Evolutionary conservation across 2,329 filamentous ascomycete genomes (phyloP), one percentile per base, ranked within the genome.

Genomic region (Venturia effusa): DNA sequence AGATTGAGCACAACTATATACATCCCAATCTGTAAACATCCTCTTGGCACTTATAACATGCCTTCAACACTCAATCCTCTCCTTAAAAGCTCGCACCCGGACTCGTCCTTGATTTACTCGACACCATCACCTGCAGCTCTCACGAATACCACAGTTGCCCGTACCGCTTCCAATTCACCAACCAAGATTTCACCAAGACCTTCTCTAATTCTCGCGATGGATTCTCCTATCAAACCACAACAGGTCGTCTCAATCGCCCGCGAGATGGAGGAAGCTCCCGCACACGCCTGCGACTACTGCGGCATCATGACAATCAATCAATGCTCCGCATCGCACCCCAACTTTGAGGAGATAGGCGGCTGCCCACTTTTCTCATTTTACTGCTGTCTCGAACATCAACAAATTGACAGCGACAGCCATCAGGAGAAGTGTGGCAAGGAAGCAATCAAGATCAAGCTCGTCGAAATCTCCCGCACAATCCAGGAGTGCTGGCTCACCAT

Each of bases 401-500:
- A 19, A 2, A 15, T 32, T 15, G 51, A 57, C 7, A 34, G 51
- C 51, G 30, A 1, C 7, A 57, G 27, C 5, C 51, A 57, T 13
- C 51, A 34, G 3, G 51, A 57, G 30, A 34, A 57, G 19, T 57
- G 51, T 17, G 51, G 34, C 6, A 32, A 57, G 34, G 27, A 32
- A 32, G 27, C 13, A 15, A 24, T 34, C 30, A 32, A 34, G 27
- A 34, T 34, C 11, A 10, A 34, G 51, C 51, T 57, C 15, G 15
- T 57, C 30, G 51, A 32, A 1, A 37, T 57, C 27, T 27, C 30
- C 13, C 19, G 51, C 6, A 57, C 51, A 1, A 6, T 57, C 5
- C 27, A 34, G 15, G 51, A 57, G 15, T 57, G 51, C 51, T 57
- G 51, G 51, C 51, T 57, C 51, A 34, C 51, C n/a, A 57, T 57